Percentiles rank a stretch among this genome's conserved stretches.
These are phyloP conservation scores for Sutorius australiensis DNA, from an alignment of 768 basidiomycete genomes.

Conservation along the genomic window DNA sequence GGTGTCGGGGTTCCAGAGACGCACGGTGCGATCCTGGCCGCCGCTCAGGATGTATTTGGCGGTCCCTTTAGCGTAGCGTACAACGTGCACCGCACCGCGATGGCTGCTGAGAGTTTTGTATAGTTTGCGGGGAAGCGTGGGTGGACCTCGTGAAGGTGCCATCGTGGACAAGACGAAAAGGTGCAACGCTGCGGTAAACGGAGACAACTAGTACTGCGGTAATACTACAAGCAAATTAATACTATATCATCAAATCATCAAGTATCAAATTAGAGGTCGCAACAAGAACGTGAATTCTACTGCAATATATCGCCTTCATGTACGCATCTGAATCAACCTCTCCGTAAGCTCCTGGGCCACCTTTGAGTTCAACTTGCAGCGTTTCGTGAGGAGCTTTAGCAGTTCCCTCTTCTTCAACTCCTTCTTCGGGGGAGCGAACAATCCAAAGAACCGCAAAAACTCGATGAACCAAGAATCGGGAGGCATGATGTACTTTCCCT, in stretches of 20 bases:
- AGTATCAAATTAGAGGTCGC: not conserved
- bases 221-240: no score
- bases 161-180: slow-evolving; percentile 26
- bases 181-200: not conserved
- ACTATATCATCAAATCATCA: not conserved
- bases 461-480: slow-evolving; percentile 22
- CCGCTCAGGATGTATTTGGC: slow-evolving; percentile 92
- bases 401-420: slow-evolving; percentile 15
- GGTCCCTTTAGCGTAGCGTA: slow-evolving; percentile 83
- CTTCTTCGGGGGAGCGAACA: slow-evolving; percentile 15
- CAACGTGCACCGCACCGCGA: slow-evolving; percentile 86
- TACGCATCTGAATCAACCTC: slow-evolving; percentile 2
- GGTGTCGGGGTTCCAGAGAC: slow-evolving; percentile 84
- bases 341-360: slow-evolving; percentile 15
- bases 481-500: slow-evolving; percentile 22
- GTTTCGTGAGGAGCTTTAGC: slow-evolving; percentile 19
- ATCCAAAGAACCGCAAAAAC: slow-evolving; percentile 17
- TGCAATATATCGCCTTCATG: not conserved
- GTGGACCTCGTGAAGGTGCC: slow-evolving; percentile 52
- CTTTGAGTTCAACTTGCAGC: slow-evolving; percentile 21
- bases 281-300: not conserved
- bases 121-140: slow-evolving; percentile 53
- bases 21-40: slow-evolving; percentile 84
- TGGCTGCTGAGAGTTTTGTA: slow-evolving; percentile 63
- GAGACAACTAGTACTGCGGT: not conserved